Evolutionary conservation across 1,284 basidiomycete species (phyloP).

Genomic region (Coniferiporia sulphurascens): DNA sequence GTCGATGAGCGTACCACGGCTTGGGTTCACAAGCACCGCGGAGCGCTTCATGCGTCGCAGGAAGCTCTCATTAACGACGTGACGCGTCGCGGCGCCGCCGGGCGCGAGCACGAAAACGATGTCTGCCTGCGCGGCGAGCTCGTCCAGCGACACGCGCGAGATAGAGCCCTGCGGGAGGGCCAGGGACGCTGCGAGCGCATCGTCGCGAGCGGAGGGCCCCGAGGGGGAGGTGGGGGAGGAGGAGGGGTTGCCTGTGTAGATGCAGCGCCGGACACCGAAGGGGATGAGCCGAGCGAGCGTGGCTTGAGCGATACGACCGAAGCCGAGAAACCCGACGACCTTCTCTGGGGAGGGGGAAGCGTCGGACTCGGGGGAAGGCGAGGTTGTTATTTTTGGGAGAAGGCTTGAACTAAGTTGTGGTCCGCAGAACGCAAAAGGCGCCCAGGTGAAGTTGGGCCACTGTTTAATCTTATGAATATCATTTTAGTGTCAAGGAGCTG

Average conservation of each 20-base stretch:
- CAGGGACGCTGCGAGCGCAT: slow-evolving; percentile 46
- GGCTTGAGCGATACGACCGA: slow-evolving; percentile 87
- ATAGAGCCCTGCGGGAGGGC: slow-evolving; percentile 42
- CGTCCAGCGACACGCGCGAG: slow-evolving; percentile 54
- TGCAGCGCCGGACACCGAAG: slow-evolving; percentile 67
- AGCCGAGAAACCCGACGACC: slow-evolving; percentile 83
- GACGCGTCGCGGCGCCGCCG: slow-evolving; percentile 67
- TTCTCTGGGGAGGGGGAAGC: slow-evolving; percentile 30
- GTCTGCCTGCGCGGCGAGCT: slow-evolving; percentile 73
- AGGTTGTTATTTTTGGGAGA: too few species aligned
- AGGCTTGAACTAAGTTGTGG: slow-evolving; percentile 54
- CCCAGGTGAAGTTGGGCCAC: slow-evolving; percentile 70
- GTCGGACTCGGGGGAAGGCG: slow-evolving; percentile 31
- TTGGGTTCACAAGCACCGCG: slow-evolving; percentile 79
- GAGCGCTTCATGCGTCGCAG: slow-evolving; percentile 81
- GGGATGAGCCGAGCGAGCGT: slow-evolving; percentile 73
- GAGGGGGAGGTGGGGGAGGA: slow-evolving; percentile 31
- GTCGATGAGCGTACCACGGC: slow-evolving; percentile 82
- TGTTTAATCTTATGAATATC: slow-evolving; percentile 20
- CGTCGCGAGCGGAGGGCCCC: slow-evolving; percentile 39
- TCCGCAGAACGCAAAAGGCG: slow-evolving; percentile 77
- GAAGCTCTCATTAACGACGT: slow-evolving; percentile 71
- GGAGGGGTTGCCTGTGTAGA: slow-evolving; percentile 59
- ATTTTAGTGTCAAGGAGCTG: not conserved
- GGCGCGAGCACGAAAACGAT: slow-evolving; percentile 82